phyloP scores from a whole-genome alignment of 257 asterid species.

The Solanum virginianum region DNA sequence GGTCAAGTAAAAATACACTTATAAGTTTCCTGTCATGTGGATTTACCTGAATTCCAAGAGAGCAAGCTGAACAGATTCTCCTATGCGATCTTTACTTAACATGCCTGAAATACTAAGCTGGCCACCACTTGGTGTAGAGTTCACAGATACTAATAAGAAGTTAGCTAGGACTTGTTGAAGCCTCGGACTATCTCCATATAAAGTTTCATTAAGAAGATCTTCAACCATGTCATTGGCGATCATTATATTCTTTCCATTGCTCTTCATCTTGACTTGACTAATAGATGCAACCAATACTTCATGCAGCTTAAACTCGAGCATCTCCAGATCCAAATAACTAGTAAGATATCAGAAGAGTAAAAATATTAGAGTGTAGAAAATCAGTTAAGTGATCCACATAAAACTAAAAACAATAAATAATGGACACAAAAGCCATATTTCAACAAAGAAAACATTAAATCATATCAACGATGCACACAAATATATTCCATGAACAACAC shows the following conservation, averaged over 20 bases:
- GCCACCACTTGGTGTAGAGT: conserved; percentile 61
- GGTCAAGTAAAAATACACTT: background rate
- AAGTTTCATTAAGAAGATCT: conserved; percentile 37
- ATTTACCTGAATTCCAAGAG: conserved; percentile 69
- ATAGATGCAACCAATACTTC: conserved; percentile 74
- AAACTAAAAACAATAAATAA: background rate
- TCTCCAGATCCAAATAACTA: conserved; percentile 89
- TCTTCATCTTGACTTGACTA: conserved; percentile 77
- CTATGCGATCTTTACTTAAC: conserved; percentile 48
- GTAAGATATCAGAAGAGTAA: background rate
- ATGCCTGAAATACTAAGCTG: conserved; percentile 50
- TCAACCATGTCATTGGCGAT: conserved; percentile 47
- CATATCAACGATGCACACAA: background rate
- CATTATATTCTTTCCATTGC: conserved; percentile 63
- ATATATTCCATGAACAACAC: background rate
- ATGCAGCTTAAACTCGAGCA: conserved; percentile 75
- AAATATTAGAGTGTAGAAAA: background rate
- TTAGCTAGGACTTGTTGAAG: conserved; percentile 88
- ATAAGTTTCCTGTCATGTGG: background rate
- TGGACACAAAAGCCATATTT: background rate
- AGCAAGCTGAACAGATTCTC: conserved; percentile 78
- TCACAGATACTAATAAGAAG: conserved; percentile 46
- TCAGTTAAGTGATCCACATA: background rate
- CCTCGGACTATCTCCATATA: conserved; percentile 73
- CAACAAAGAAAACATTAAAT: background rate